Conservation (phyloP, 2,329 filamentous ascomycete genomes). For the Cryoendolithus antarcticus region DNA sequence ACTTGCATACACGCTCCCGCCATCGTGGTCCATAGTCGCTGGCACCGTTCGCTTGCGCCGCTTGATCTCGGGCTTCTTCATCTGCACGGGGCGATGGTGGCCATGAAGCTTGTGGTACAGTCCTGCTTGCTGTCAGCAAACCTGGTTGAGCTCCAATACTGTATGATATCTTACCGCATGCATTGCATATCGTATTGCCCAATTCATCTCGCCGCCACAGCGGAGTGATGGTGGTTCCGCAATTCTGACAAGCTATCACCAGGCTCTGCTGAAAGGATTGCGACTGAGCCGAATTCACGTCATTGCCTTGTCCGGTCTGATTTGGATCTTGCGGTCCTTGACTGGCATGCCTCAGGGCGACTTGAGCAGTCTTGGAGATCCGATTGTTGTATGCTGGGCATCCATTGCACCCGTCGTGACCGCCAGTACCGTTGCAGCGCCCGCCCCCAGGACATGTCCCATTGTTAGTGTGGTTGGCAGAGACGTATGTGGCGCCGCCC, state of each 20-base stretch:
- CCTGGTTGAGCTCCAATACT: neutral
- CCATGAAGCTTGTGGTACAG: conserved; percentile 95
- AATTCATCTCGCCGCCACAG: conserved; percentile 89
- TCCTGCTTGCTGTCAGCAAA: conserved; percentile 39
- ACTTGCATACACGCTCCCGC: conserved; percentile 1
- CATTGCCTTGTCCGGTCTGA: conserved; percentile 2
- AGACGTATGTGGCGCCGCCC: conserved; percentile 54
- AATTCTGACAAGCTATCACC: conserved; percentile 92
- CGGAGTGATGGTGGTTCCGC: conserved; percentile 89
- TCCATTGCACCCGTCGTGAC: conserved; percentile 85
- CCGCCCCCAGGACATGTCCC: conserved; percentile 95
- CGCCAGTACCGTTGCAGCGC: conserved; percentile 89
- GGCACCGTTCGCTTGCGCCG: conserved; percentile 88
- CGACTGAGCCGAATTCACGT: neutral
- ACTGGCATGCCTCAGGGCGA: conserved; percentile 39
- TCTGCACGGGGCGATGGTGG: conserved; percentile 83
- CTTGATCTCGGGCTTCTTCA: conserved; percentile 98
- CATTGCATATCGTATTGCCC: conserved; percentile 96
- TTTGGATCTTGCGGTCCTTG: conserved; percentile 1
- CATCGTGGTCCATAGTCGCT: conserved; percentile 40
- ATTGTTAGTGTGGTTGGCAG: conserved; percentile 58
- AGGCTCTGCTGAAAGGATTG: conserved; percentile 34
- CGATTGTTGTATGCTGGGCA: conserved; percentile 97
- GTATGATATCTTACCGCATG: conserved; percentile 60
- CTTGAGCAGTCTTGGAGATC: conserved; percentile 73